Percentiles rank a stretch among this genome's conserved stretches.
Conservation (phyloP, 768 basidiomycete genomes). For the Boletus edulis region DNA sequence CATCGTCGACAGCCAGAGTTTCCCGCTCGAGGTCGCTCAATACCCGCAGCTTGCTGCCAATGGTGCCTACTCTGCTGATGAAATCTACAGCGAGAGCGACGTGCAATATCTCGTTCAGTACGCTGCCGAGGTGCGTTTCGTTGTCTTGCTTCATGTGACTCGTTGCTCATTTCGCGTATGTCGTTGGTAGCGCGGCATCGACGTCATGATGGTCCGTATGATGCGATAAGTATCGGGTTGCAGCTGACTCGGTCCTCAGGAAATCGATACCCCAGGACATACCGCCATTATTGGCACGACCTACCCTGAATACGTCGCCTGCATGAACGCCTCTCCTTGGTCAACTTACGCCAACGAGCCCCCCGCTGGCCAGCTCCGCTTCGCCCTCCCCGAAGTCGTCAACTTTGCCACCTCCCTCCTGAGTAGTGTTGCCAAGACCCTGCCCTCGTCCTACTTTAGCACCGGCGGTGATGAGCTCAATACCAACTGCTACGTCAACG, state of each 20-base stretch:
- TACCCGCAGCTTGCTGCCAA: constrained; percentile 57
- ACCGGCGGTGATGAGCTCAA: constrained; percentile 88
- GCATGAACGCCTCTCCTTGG: constrained; percentile 58
- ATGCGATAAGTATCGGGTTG: neutral
- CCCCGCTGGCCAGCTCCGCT: constrained; percentile 78
- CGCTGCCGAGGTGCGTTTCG: constrained; percentile 64
- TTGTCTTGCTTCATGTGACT: neutral
- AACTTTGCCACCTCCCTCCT: constrained; percentile 59
- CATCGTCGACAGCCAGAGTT: constrained; percentile 77
- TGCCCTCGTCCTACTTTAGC: constrained; percentile 63
- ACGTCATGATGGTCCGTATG: constrained; percentile 52
- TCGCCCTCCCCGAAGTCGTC: constrained; percentile 58
- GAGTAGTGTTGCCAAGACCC: constrained; percentile 45
- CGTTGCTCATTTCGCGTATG: neutral
- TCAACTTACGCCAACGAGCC: constrained; percentile 64
- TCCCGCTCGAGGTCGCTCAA: constrained; percentile 64
- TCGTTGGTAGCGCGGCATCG: constrained; percentile 58
- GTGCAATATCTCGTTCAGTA: constrained; percentile 61
- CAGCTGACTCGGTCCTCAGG: constrained; percentile 36
- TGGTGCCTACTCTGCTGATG: constrained; percentile 62
- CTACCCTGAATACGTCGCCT: constrained; percentile 76
- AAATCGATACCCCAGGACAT: constrained; percentile 86
- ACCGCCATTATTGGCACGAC: constrained; percentile 61
- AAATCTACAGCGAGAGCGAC: constrained; percentile 54
- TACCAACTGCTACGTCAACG: constrained; percentile 59